Evolutionary conservation across 192 early-diverging fungal genomes (phyloP).

Genomic region (Spinellus fusiger): DNA sequence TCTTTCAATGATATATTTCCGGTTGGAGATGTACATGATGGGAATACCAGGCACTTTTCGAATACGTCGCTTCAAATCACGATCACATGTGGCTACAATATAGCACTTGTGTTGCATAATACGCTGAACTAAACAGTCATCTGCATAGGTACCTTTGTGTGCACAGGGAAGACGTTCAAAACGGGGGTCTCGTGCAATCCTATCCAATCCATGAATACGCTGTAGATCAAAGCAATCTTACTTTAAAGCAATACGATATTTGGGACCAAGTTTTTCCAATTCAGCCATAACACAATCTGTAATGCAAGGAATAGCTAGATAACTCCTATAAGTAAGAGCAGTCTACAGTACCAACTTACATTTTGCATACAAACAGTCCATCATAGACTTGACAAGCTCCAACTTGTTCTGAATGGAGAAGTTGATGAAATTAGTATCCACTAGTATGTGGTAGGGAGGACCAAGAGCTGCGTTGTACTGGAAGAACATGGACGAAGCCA

Average conservation of each 20-base stretch:
- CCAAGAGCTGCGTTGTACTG: slow-evolving; percentile 92
- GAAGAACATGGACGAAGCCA: slow-evolving; percentile 93
- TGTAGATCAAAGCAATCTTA: slow-evolving; percentile 19
- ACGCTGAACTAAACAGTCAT: slow-evolving; percentile 95
- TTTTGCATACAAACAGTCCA: slow-evolving; percentile 99
- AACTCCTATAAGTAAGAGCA: not conserved
- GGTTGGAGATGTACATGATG: slow-evolving; percentile 90
- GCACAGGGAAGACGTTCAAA: slow-evolving; percentile 94
- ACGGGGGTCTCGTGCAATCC: slow-evolving; percentile 92
- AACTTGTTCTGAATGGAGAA: slow-evolving; percentile 99
- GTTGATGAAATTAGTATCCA: slow-evolving; percentile 99
- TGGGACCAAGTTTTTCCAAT: slow-evolving; percentile 95
- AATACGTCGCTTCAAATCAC: slow-evolving; percentile 91
- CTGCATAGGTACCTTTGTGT: slow-evolving; percentile 98
- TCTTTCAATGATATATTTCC: slow-evolving; percentile 92
- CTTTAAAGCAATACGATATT: slow-evolving; percentile 90
- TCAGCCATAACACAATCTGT: slow-evolving; percentile 99
- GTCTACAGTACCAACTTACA: slow-evolving; percentile 38
- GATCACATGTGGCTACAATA: slow-evolving; percentile 98
- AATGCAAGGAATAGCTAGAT: slow-evolving; percentile 81
- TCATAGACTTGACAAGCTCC: slow-evolving; percentile 93
- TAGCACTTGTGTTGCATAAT: slow-evolving; percentile 93
- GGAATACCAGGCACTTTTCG: slow-evolving; percentile 95
- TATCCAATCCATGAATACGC: slow-evolving; percentile 11
- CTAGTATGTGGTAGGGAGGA: slow-evolving; percentile 92